Conservation (phyloP, 208 protist genomes). For the Leishmania tarentolae region DNA sequence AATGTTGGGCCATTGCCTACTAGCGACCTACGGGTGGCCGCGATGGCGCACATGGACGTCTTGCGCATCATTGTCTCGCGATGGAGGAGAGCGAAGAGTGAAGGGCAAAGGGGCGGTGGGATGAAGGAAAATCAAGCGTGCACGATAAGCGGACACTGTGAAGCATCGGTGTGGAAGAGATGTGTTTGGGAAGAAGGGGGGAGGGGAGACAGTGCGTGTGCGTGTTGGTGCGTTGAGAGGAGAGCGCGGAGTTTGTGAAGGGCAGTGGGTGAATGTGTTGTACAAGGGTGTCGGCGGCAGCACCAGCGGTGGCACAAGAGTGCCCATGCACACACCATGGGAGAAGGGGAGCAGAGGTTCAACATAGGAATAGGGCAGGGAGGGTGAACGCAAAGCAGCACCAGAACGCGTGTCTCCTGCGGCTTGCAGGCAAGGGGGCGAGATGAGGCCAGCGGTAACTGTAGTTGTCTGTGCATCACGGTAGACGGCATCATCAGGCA, state of each 20-base stretch:
- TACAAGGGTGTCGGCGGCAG: neutral
- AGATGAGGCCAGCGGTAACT: neutral
- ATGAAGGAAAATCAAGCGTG: neutral
- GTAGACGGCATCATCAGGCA: neutral
- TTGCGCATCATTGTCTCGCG: slow-evolving; percentile 73
- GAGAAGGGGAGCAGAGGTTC: neutral
- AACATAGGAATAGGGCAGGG: neutral
- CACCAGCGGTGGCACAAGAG: neutral
- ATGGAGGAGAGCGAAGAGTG: neutral
- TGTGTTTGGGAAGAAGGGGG: neutral
- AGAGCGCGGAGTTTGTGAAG: neutral
- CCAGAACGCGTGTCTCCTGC: neutral
- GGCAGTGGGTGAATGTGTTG: neutral
- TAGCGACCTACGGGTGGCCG: slow-evolving; percentile 65
- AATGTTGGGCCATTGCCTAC: slow-evolving; percentile 91
- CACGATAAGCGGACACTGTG: neutral
- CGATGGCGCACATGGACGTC: slow-evolving; percentile 68
- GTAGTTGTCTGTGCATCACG: neutral
- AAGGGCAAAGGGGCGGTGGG: neutral
- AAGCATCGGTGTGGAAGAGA: slow-evolving; percentile 10
- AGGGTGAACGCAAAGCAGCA: neutral
- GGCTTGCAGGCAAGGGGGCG: neutral
- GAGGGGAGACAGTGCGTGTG: neutral
- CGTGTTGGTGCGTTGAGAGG: neutral
- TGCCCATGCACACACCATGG: neutral